phyloP scores from a whole-genome alignment of 352 stramenopile genomes.

The Pythium insidiosum region DNA sequence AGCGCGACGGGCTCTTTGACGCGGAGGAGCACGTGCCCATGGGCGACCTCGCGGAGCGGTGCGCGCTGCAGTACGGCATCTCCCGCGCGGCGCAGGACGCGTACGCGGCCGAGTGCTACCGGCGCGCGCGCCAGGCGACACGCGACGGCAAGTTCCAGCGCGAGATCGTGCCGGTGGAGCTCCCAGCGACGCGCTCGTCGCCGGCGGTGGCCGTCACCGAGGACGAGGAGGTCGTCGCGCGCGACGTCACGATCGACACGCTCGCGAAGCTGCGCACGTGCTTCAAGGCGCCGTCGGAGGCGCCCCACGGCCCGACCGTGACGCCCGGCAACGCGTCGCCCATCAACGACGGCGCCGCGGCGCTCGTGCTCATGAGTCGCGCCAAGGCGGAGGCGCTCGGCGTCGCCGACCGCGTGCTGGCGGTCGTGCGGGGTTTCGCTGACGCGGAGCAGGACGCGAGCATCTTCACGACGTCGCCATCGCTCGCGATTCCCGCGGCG shows the following conservation, averaged over 20 bases:
- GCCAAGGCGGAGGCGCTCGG: slow-evolving; percentile 57
- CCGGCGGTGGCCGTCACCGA: slow-evolving; percentile 24
- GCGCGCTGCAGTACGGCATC: slow-evolving; percentile 76
- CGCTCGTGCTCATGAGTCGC: slow-evolving; percentile 91
- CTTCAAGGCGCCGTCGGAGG: slow-evolving; percentile 61
- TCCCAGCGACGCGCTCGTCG: slow-evolving; percentile 16
- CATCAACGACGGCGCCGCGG: slow-evolving; percentile 94
- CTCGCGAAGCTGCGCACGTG: slow-evolving; percentile 81
- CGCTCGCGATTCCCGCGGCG: slow-evolving; percentile 88
- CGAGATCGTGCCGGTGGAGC: slow-evolving; percentile 83
- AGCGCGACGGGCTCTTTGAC: slow-evolving; percentile 92
- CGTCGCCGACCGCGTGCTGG: slow-evolving; percentile 40
- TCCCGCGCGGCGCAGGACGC: slow-evolving; percentile 90
- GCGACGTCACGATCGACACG: slow-evolving; percentile 80
- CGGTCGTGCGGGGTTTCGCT: slow-evolving; percentile 56
- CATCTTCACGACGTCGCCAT: slow-evolving; percentile 91
- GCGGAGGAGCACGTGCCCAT: slow-evolving; percentile 92
- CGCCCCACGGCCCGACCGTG: slow-evolving; percentile 71
- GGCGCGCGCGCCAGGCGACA: slow-evolving; percentile 50
- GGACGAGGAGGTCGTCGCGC: slow-evolving; percentile 87
- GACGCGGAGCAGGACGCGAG: slow-evolving; percentile 78
- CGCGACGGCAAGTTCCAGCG: slow-evolving; percentile 53
- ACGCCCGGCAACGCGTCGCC: slow-evolving; percentile 93
- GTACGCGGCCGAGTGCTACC: slow-evolving; percentile 90
- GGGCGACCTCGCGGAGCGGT: slow-evolving; percentile 92